Conservation (phyloP, 352 stramenopile species). For the Globisporangium cystogenes region DNA sequence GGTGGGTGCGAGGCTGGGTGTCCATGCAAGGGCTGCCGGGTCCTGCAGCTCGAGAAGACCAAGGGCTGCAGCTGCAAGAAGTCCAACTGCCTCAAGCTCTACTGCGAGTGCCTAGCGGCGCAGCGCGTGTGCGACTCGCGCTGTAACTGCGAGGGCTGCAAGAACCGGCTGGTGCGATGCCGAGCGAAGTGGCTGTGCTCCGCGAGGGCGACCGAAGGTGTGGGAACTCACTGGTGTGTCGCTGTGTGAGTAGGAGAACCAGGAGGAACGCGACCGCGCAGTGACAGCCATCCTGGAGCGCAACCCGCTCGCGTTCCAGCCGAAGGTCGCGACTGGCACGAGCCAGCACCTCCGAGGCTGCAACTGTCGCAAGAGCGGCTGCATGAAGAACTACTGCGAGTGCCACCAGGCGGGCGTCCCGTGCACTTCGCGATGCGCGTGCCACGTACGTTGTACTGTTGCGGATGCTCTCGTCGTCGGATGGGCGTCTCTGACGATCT, state of each 20-base stretch:
- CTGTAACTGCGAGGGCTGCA: slow-evolving; percentile 82
- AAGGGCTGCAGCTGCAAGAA: slow-evolving; percentile 96
- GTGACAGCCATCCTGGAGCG: slow-evolving; percentile 88
- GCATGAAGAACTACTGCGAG: slow-evolving; percentile 98
- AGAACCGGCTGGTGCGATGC: slow-evolving; percentile 39
- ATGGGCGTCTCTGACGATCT: background rate
- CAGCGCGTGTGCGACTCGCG: slow-evolving; percentile 63
- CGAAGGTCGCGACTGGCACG: slow-evolving; percentile 87
- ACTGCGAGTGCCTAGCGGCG: slow-evolving; percentile 78
- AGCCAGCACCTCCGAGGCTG: slow-evolving; percentile 90
- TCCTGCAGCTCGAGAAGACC: slow-evolving; percentile 28
- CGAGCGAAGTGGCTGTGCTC: background rate
- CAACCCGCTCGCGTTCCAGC: slow-evolving; percentile 93
- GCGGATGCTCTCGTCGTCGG: background rate
- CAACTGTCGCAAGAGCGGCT: slow-evolving; percentile 94
- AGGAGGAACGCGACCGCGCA: slow-evolving; percentile 59
- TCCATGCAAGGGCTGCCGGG: slow-evolving; percentile 37
- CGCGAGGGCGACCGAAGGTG: no score
- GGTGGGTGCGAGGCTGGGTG: slow-evolving; percentile 30
- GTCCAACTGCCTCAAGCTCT: slow-evolving; percentile 96
- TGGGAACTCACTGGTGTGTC: background rate
- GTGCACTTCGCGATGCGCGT: slow-evolving; percentile 81
- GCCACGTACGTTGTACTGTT: slow-evolving; percentile 30
- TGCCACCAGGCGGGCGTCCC: slow-evolving; percentile 90
- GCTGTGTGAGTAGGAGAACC: slow-evolving; percentile 24